Evolutionary conservation across 2,329 filamentous ascomycete genomes (phyloP).

Genomic region (Cercospora sp.): DNA sequence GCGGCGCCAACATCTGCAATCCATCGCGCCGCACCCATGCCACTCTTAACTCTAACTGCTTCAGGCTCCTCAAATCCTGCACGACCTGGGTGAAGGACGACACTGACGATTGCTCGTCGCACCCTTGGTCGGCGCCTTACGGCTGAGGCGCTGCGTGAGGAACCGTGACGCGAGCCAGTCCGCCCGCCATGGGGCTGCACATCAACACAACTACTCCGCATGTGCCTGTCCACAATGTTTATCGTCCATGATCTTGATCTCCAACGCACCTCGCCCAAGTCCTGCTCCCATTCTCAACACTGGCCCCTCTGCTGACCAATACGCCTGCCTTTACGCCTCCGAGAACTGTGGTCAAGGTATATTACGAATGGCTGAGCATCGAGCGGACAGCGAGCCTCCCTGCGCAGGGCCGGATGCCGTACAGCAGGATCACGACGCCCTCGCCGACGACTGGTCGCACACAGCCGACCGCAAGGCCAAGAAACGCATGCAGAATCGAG

Average conservation of each 20-base stretch:
- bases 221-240: not conserved
- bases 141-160: not conserved
- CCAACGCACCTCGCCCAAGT: not conserved
- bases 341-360: not conserved
- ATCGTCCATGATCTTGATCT: not conserved
- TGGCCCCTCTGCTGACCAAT: not conserved
- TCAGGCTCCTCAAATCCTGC: not conserved
- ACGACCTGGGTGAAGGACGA: not conserved
- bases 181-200: not conserved
- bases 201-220: not conserved
- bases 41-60: not conserved
- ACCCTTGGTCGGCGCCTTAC: not conserved
- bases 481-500: conserved; percentile 12
- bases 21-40: not conserved
- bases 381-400: conserved; percentile 5
- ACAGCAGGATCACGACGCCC: not conserved
- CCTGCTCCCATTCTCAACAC: not conserved
- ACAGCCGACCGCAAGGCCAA: conserved; percentile 7
- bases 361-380: conserved; percentile 1
- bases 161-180: not conserved
- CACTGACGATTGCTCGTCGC: not conserved
- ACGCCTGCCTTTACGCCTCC: not conserved
- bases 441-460: conserved; percentile 5
- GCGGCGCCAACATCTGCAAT: not conserved
- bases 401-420: not conserved